phyloP scores from a whole-genome alignment of 2,329 filamentous ascomycete species.

The Exophiala sp. region DNA sequence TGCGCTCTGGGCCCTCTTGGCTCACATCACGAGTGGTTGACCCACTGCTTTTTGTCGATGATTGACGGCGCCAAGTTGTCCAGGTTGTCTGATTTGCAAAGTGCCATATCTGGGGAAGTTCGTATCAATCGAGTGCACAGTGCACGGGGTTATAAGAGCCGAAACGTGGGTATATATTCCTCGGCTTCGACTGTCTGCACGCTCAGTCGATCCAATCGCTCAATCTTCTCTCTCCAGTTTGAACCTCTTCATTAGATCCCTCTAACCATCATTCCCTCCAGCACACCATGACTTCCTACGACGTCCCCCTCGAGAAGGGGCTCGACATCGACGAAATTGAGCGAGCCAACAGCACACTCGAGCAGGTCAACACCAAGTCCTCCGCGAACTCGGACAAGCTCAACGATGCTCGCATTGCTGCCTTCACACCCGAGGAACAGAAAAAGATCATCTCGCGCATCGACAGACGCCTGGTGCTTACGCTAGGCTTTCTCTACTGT shows the following conservation, averaged over 20 bases:
- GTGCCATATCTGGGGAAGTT: too few species aligned
- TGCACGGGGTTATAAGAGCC: too few species aligned
- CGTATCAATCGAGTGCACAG: too few species aligned
- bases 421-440: constrained; percentile 54
- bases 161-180: too few species aligned
- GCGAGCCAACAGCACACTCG: constrained; percentile 14
- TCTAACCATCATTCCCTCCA: not conserved
- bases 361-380: constrained; percentile 11
- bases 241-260: not conserved
- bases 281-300: constrained; percentile 6
- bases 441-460: constrained; percentile 65
- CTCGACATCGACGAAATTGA: constrained; percentile 17
- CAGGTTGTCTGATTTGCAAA: too few species aligned
- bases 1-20: too few species aligned
- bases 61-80: too few species aligned
- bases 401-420: constrained; percentile 18
- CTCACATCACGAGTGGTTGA: too few species aligned
- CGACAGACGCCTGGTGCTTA: constrained; percentile 62
- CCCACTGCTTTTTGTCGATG: too few species aligned
- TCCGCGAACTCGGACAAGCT: constrained; percentile 13
- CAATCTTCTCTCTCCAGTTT: not conserved
- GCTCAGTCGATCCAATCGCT: not conserved
- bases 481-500: constrained; percentile 67
- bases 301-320: constrained; percentile 12
- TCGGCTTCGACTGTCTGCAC: too few species aligned